A percentile compares a stretch with the other conserved stretches of the same genome.
phyloP scores from a whole-genome alignment of 1,284 basidiomycete genomes.

The Austroboletus novae-zelandiae region DNA sequence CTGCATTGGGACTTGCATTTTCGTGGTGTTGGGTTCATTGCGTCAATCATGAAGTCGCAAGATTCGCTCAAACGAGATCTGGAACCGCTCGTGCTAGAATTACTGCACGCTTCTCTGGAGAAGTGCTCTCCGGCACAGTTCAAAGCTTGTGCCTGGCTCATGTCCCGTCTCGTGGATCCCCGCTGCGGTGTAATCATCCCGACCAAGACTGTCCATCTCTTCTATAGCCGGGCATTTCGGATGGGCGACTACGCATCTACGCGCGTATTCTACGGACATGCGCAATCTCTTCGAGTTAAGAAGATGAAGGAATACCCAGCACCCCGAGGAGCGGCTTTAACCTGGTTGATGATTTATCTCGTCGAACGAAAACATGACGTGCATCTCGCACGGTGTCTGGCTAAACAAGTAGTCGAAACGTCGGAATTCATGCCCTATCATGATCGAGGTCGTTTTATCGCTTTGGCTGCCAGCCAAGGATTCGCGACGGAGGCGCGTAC shows the following conservation, averaged over 20 bases:
- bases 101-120: slow-evolving; percentile 40
- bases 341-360: slow-evolving; percentile 53
- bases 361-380: slow-evolving; percentile 36
- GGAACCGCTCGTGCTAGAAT: slow-evolving; percentile 30
- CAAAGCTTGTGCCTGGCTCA: slow-evolving; percentile 32
- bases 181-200: slow-evolving; percentile 35
- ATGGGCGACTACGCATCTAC: slow-evolving; percentile 33
- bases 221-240: slow-evolving; percentile 42
- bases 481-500: slow-evolving; percentile 45
- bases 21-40: slow-evolving; percentile 40
- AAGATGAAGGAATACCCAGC: slow-evolving; percentile 42
- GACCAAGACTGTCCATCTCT: slow-evolving; percentile 39
- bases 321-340: slow-evolving; percentile 43
- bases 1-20: slow-evolving; percentile 49
- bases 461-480: slow-evolving; percentile 43
- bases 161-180: slow-evolving; percentile 26
- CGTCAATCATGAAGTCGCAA: slow-evolving; percentile 32
- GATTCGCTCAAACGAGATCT: slow-evolving; percentile 29
- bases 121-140: slow-evolving; percentile 29
- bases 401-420: slow-evolving; percentile 44
- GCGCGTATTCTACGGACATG: slow-evolving; percentile 41
- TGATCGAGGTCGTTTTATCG: slow-evolving; percentile 48
- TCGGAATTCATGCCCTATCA: slow-evolving; percentile 40
- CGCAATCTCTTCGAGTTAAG: slow-evolving; percentile 33
- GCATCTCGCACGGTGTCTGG: slow-evolving; percentile 43